Evolutionary conservation across 2,329 filamentous ascomycete genomes (phyloP).

Genomic region (Hypoxylon sp.): DNA sequence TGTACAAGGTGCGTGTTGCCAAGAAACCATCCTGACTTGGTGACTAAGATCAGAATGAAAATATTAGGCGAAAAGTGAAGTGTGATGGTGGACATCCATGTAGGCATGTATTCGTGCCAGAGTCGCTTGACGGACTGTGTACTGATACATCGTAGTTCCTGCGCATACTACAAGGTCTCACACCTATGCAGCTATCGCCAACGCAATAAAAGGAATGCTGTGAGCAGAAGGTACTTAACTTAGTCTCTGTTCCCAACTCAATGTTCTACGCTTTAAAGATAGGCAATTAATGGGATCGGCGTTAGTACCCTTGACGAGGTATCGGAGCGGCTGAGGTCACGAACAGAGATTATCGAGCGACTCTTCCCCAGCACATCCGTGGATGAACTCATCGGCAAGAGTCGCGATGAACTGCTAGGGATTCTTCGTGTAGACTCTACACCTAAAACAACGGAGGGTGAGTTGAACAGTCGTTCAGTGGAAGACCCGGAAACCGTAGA

Average conservation of each 20-base stretch:
- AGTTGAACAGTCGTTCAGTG: slow-evolving; percentile 7
- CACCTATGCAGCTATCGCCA: slow-evolving; percentile 42
- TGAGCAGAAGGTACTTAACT: slow-evolving; percentile 36
- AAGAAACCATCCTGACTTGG: slow-evolving; percentile 24
- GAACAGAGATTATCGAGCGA: slow-evolving; percentile 32
- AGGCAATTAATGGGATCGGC: slow-evolving; percentile 11
- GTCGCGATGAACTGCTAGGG: slow-evolving; percentile 36
- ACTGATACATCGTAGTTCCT: slow-evolving; percentile 37
- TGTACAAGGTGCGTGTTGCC: slow-evolving; percentile 42
- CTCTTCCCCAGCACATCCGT: slow-evolving; percentile 31
- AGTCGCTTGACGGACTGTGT: neutral
- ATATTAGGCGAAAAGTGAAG: slow-evolving; percentile 42
- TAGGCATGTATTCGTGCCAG: slow-evolving; percentile 30
- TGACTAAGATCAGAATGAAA: slow-evolving; percentile 30
- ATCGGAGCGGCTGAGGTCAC: slow-evolving; percentile 32
- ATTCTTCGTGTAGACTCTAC: slow-evolving; percentile 21
- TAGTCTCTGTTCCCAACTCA: neutral
- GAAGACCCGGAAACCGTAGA: slow-evolving; percentile 36
- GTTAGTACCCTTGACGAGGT: slow-evolving; percentile 41
- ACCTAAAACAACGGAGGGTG: slow-evolving; percentile 4
- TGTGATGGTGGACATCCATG: slow-evolving; percentile 45
- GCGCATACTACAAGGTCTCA: slow-evolving; percentile 43
- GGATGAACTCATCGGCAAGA: slow-evolving; percentile 41
- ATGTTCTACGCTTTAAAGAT: neutral
- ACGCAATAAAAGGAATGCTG: slow-evolving; percentile 43